A percentile compares a stretch with the other conserved stretches of the same genome.
Conservation (phyloP, 75 land plant species). For the Pseudotsuga menziesii region DNA sequence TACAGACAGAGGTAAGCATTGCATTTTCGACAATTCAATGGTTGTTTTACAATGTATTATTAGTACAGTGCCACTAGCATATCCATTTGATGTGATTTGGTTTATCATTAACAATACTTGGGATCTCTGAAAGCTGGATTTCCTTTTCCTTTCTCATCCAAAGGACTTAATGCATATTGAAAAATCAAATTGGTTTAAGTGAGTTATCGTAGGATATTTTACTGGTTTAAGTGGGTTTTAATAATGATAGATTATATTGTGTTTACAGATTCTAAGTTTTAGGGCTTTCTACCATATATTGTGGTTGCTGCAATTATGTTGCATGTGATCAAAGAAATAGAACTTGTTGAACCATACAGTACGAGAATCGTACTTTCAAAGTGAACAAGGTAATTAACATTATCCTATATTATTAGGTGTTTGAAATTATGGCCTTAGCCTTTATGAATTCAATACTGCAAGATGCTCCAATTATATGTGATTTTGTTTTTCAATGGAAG, state of each 20-base stretch:
- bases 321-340: conserved; percentile 23
- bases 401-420: too few species aligned
- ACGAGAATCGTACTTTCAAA: conserved; percentile 31
- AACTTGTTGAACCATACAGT: conserved; percentile 15
- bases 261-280: conserved; percentile 23
- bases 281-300: conserved; percentile 32
- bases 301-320: conserved; percentile 45
- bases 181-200: background rate
- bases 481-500: background rate
- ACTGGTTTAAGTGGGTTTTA: background rate
- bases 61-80: too few species aligned
- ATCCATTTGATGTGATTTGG: too few species aligned
- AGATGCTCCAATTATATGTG: background rate
- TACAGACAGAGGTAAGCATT: conserved; percentile 15
- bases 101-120: too few species aligned
- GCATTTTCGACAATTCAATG: too few species aligned
- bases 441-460: too few species aligned
- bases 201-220: background rate
- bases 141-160: too few species aligned
- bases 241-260: background rate
- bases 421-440: too few species aligned
- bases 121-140: too few species aligned
- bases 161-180: too few species aligned
- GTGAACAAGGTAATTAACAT: conserved; percentile 28
- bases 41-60: too few species aligned